A percentile compares a stretch with the other conserved stretches of the same genome.
phyloP scores from a whole-genome alignment of 129 eudicot species.

The Dittrichia graveolens region DNA sequence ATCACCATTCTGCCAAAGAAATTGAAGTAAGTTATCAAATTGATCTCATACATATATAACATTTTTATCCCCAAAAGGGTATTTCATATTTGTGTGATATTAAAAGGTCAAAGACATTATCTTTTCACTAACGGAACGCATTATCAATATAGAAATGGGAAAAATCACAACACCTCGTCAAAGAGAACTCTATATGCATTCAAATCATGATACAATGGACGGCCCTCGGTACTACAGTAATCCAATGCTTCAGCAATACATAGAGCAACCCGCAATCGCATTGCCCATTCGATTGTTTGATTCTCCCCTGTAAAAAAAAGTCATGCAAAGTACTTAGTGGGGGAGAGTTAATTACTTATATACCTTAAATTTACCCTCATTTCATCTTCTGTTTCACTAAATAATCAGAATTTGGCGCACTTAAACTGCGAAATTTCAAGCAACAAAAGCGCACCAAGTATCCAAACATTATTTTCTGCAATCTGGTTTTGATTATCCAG shows the following conservation, averaged over 20 bases:
- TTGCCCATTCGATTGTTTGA: constrained; percentile 97
- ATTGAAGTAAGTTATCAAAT: constrained; percentile 19
- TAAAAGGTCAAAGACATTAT: not conserved
- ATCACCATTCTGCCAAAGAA: constrained; percentile 76
- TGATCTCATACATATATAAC: constrained; percentile 10
- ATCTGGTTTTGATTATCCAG: not conserved
- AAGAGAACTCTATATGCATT: constrained; percentile 96
- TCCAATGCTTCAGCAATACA: constrained; percentile 90
- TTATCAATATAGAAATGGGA: not conserved
- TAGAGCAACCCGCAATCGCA: constrained; percentile 87
- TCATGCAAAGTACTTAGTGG: not conserved
- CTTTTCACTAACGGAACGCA: not conserved
- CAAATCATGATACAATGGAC: constrained; percentile 88
- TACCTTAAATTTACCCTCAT: not conserved
- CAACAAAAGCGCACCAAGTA: not conserved
- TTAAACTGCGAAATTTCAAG: not conserved
- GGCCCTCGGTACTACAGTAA: constrained; percentile 75
- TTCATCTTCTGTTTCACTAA: not conserved
- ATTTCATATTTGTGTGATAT: not conserved
- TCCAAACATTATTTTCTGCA: not conserved
- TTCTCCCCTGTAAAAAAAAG: constrained; percentile 74
- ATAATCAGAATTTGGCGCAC: too few species aligned
- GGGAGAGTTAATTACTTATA: not conserved
- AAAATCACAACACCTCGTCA: constrained; percentile 62
- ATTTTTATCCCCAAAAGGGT: not conserved